These are phyloP conservation scores for Phellopilus nigrolimitatus DNA, from an alignment of 1,284 basidiomycete genomes.

Conservation along the genomic window DNA sequence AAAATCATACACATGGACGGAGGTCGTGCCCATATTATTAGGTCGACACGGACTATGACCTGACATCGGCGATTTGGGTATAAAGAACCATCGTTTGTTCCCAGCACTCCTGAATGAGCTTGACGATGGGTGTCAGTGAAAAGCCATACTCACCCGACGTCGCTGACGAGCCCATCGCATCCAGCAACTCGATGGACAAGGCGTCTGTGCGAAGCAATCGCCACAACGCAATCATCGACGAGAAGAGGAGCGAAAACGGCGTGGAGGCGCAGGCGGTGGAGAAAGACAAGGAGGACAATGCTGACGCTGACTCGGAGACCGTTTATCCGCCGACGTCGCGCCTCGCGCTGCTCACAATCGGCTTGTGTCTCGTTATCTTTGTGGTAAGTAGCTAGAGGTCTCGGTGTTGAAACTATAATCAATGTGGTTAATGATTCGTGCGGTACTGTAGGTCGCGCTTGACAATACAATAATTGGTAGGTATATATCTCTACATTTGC, in stretches of 20 bases:
- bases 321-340: slow-evolving; percentile 10
- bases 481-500: neutral
- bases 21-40: too few relatives aligned
- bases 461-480: slow-evolving; percentile 36
- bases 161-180: too few relatives aligned
- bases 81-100: too few relatives aligned
- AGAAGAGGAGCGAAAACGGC: slow-evolving; percentile 1
- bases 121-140: too few relatives aligned
- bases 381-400: slow-evolving; percentile 12
- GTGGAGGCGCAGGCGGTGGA: neutral
- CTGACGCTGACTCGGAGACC: neutral
- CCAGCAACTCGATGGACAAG: too few relatives aligned
- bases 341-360: slow-evolving; percentile 16
- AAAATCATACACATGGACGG: too few relatives aligned
- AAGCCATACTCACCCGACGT: too few relatives aligned
- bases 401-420: too few relatives aligned
- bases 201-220: neutral
- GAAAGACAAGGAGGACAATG: neutral
- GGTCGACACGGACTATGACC: too few relatives aligned
- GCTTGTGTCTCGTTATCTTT: slow-evolving; percentile 20
- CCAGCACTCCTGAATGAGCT: too few relatives aligned
- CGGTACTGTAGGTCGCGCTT: slow-evolving; percentile 25
- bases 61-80: too few relatives aligned
- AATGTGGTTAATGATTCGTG: too few relatives aligned
- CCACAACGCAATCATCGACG: neutral